A percentile compares a stretch with the other conserved stretches of the same genome.
phyloP scores from a whole-genome alignment of 75 land plant genomes.

The Selaginella tamariscina region DNA sequence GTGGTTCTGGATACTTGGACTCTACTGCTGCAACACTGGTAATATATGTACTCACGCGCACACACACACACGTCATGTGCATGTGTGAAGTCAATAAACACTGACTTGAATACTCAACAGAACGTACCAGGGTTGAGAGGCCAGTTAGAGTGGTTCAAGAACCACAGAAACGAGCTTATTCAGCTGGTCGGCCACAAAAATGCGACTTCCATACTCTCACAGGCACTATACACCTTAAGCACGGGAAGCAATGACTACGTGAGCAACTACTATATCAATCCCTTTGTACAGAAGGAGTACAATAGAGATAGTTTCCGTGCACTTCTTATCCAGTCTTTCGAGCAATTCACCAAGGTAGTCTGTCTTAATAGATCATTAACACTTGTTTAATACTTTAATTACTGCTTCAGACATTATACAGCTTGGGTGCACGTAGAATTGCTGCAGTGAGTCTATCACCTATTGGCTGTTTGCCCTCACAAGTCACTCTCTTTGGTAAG shows the following conservation, averaged over 20 bases:
- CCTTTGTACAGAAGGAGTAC: neutral
- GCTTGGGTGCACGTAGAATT: neutral
- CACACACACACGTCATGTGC: neutral
- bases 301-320: neutral
- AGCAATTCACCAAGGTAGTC: neutral
- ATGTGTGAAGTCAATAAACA: neutral
- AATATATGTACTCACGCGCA: neutral
- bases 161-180: neutral
- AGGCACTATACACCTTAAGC: constrained; percentile 11
- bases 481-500: neutral
- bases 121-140: neutral
- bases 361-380: no score
- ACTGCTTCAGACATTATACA: neutral
- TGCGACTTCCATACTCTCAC: neutral
- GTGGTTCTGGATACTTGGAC: constrained; percentile 6
- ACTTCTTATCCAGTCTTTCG: neutral
- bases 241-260: constrained; percentile 14
- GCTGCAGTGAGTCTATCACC: neutral
- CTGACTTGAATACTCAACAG: neutral
- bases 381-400: neutral
- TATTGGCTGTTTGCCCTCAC: neutral
- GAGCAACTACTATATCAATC: neutral
- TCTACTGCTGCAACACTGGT: neutral
- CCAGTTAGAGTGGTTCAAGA: constrained; percentile 4
- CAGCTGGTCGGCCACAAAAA: neutral